A percentile compares a stretch with the other conserved stretches of the same genome.
phyloP scores from a whole-genome alignment of 2,329 filamentous ascomycete species.

The Fusarium nanum region DNA sequence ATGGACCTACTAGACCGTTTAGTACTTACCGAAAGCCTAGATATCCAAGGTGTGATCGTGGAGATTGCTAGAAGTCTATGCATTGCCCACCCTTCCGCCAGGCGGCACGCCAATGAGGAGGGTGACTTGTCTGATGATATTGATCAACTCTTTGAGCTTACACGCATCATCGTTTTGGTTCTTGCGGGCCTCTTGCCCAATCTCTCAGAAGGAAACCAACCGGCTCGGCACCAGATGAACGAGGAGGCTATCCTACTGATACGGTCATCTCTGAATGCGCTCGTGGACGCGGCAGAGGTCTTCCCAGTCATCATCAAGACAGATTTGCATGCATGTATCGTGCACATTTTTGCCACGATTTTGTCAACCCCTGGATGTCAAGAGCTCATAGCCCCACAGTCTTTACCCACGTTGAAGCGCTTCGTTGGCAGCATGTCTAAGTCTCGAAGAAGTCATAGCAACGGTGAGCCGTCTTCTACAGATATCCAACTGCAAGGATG shows the following conservation, averaged over 20 bases:
- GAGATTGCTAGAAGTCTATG: slow-evolving; percentile 93
- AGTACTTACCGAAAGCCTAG: slow-evolving; percentile 88
- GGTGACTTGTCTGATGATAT: slow-evolving; percentile 94
- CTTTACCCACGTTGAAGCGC: slow-evolving; percentile 89
- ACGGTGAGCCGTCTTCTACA: slow-evolving; percentile 61
- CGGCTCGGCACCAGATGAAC: slow-evolving; percentile 80
- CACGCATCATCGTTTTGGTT: slow-evolving; percentile 93
- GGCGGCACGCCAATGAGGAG: slow-evolving; percentile 66
- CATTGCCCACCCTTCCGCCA: slow-evolving; percentile 89
- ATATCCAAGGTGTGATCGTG: slow-evolving; percentile 92
- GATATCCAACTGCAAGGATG: slow-evolving; percentile 82
- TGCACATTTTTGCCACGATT: slow-evolving; percentile 96
- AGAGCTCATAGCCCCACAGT: slow-evolving; percentile 86
- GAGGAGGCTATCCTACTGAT: slow-evolving; percentile 89
- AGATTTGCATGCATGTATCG: slow-evolving; percentile 93
- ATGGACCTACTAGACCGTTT: slow-evolving; percentile 96
- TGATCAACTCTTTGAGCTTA: slow-evolving; percentile 96
- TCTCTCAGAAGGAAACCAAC: slow-evolving; percentile 73
- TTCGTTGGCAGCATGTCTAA: slow-evolving; percentile 82
- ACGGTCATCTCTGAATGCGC: slow-evolving; percentile 81
- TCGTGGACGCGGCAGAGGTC: slow-evolving; percentile 94
- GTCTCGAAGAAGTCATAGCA: slow-evolving; percentile 53
- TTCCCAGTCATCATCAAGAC: slow-evolving; percentile 97
- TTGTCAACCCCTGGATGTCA: slow-evolving; percentile 87
- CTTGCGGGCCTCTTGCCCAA: slow-evolving; percentile 89